Conservation (phyloP, 495 filamentous ascomycete species). For the Pyrenula aspistea region DNA sequence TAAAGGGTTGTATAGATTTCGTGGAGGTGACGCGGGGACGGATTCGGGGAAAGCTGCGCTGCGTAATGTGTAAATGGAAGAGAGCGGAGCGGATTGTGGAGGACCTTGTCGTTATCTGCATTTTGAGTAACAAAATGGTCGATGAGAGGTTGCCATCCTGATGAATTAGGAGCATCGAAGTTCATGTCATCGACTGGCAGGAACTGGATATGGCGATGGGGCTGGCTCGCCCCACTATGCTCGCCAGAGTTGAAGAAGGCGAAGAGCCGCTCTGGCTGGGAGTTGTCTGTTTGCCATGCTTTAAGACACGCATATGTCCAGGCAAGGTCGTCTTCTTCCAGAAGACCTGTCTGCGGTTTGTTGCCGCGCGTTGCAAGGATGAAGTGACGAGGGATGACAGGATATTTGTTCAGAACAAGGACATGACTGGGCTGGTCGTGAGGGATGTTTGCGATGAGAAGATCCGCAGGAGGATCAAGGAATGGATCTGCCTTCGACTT, state of each 20-base stretch:
- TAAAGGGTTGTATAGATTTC: conserved; percentile 42
- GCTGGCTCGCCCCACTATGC: conserved; percentile 67
- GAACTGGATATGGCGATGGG: conserved; percentile 71
- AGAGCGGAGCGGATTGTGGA: conserved; percentile 11
- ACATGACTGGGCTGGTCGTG: conserved; percentile 40
- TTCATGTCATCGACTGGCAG: conserved; percentile 59
- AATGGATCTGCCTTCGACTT: conserved; percentile 58
- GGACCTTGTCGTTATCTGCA: neutral
- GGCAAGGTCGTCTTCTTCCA: conserved; percentile 54
- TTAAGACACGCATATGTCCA: conserved; percentile 53
- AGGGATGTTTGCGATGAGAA: conserved; percentile 49
- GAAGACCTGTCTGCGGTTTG: conserved; percentile 54
- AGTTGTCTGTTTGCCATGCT: conserved; percentile 34
- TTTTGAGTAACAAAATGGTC: conserved; percentile 20
- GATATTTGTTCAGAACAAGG: conserved; percentile 73
- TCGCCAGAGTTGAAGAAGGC: conserved; percentile 78
- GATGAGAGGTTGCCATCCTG: conserved; percentile 41
- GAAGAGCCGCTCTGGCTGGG: conserved; percentile 33
- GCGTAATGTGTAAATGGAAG: conserved; percentile 44
- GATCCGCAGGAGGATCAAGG: conserved; percentile 45
- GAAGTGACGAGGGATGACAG: conserved; percentile 68
- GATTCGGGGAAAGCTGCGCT: conserved; percentile 24
- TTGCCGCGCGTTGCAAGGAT: conserved; percentile 60
- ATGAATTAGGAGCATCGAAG: conserved; percentile 24
- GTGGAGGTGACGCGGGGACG: conserved; percentile 27